A percentile compares a stretch with the other conserved stretches of the same genome.
These are phyloP conservation scores for Paxillus rubicundulus DNA, from an alignment of 768 basidiomycete species.

Conservation along the genomic window DNA sequence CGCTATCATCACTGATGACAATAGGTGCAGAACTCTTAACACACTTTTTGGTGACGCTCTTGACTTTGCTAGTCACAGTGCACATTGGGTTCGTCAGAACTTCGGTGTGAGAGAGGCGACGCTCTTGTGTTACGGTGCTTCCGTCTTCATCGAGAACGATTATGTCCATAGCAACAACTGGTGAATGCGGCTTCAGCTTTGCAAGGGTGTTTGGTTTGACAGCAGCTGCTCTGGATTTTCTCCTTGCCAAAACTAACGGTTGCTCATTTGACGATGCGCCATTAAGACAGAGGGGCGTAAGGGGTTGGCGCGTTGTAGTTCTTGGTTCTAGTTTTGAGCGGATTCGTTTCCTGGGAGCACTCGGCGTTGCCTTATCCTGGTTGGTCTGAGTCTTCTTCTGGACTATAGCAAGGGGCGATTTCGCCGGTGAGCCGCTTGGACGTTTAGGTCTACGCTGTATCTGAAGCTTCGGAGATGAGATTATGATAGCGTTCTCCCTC, in stretches of 20 bases:
- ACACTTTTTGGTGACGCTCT: neutral
- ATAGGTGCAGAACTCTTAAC: slow-evolving; percentile 14
- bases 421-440: slow-evolving; percentile 15
- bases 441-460: slow-evolving; percentile 12
- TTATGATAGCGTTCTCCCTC: slow-evolving; percentile 23
- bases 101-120: slow-evolving; percentile 51
- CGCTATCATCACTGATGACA: slow-evolving; percentile 28
- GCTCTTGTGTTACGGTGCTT: slow-evolving; percentile 55
- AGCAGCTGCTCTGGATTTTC: slow-evolving; percentile 20
- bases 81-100: slow-evolving; percentile 34
- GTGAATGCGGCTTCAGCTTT: slow-evolving; percentile 41
- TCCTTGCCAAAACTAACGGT: slow-evolving; percentile 18
- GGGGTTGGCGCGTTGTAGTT: slow-evolving; percentile 36
- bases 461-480: slow-evolving; percentile 21
- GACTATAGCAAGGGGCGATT: slow-evolving; percentile 27
- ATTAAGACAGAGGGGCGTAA: slow-evolving; percentile 40
- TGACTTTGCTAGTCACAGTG: slow-evolving; percentile 7
- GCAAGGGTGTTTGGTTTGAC: slow-evolving; percentile 14
- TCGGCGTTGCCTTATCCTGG: slow-evolving; percentile 14
- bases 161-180: slow-evolving; percentile 64
- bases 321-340: slow-evolving; percentile 13
- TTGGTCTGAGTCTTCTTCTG: slow-evolving; percentile 25
- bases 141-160: slow-evolving; percentile 63
- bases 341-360: slow-evolving; percentile 13
- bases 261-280: slow-evolving; percentile 37